These are phyloP conservation scores for Aspergillus fumigatus DNA, from an alignment of 2,329 filamentous ascomycete species.

Conservation along the genomic window DNA sequence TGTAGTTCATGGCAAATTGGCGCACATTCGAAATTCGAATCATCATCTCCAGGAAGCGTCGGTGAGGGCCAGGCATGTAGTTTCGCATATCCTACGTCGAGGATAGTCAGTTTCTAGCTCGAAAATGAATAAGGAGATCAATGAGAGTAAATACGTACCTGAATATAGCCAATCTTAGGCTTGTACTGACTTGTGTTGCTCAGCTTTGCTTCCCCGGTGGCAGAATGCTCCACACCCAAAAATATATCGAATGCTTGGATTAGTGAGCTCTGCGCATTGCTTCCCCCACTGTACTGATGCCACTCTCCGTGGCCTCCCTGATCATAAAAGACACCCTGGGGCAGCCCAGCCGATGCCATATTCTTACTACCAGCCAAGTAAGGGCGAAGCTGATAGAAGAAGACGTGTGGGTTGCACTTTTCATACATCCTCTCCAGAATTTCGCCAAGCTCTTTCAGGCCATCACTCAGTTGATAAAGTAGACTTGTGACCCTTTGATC, in stretches of 20 bases:
- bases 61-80: constrained; percentile 48
- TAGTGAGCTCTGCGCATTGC: constrained; percentile 48
- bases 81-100: constrained; percentile 40
- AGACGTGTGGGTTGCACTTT: constrained; percentile 40
- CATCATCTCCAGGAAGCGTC: constrained; percentile 43
- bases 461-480: constrained; percentile 31
- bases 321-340: constrained; percentile 46
- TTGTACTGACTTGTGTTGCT: background rate
- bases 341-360: constrained; percentile 43
- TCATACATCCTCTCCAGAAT: constrained; percentile 46
- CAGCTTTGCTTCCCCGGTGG: constrained; percentile 5
- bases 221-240: constrained; percentile 41
- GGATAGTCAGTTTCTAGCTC: background rate
- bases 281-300: constrained; percentile 45
- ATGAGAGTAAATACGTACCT: constrained; percentile 11
- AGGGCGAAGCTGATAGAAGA: constrained; percentile 45
- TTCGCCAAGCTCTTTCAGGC: constrained; percentile 32
- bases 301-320: constrained; percentile 40
- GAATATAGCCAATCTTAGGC: constrained; percentile 10
- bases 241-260: constrained; percentile 47
- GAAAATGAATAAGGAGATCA: constrained; percentile 11
- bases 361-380: constrained; percentile 46
- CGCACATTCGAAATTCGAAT: constrained; percentile 40
- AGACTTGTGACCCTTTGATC: constrained; percentile 1
- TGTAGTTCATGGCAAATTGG: constrained; percentile 29